Base-by-base conservation (phyloP, 257 asterid species). In the Solanum bulbocastanum region DNA sequence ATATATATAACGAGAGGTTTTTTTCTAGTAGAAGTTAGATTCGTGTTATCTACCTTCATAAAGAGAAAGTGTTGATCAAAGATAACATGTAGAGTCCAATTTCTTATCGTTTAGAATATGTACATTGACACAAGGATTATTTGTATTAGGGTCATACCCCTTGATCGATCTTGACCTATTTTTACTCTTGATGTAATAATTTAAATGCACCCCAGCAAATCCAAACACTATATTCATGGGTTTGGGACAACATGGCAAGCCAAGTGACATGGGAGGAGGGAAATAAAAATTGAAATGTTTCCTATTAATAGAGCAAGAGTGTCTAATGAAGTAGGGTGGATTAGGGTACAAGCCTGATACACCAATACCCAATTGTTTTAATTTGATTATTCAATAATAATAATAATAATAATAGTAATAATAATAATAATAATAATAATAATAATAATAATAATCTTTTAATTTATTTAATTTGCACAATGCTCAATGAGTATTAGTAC, bases 221-320 rank as follows among this genome's bases (percentile, higher is more conserved):
- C 1, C 8, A 2, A 35, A 69, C 39, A 2, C n/a, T 4, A 8
- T 32, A 20, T 42, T 42, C 49, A 16, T 20, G 86, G 36, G 66
- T 49, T 60, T 3, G 94, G 87, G 91, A 91, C 94, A 94, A 87
- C 91, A 91, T 91, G 95, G 92, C 83, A 79, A 87, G 90, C 81
- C 90, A 84, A 74, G 91, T 89, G 91, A 87, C 86, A 90, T 92
- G 94, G 95, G 91, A 87, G 62, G 23, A 44, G 87, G 89, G 69
- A 88, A 90, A 87, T 90, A 81, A 86, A 89, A 88, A 93, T 88
- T 33, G 52, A 84, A 90, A 92, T 92, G 96, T 94, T 93, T 94
- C 95, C 95, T 87, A 88, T 23, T 93, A 86, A 89, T 82, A 85
- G 68, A 86, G 56, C 96, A 92, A 83, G 32, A 85, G 88, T 94